Percentiles rank a stretch among this genome's conserved stretches.
Evolutionary conservation across 129 eudicot species (phyloP).

Genomic region (Cynara cardunculus): DNA sequence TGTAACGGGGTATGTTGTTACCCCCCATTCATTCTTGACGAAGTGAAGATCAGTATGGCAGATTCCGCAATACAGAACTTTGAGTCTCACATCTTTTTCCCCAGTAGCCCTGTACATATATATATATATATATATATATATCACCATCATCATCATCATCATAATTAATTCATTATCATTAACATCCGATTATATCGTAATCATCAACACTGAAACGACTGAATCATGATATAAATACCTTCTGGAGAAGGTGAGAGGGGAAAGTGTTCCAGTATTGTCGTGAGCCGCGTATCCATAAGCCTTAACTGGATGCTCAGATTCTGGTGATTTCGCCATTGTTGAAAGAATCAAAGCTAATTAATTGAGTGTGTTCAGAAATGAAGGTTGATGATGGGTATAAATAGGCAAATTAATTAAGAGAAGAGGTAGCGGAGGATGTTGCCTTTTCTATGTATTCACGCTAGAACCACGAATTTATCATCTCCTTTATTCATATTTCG

Average conservation of each 20-base stretch:
- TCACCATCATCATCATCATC: not conserved
- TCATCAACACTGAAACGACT: too few species aligned
- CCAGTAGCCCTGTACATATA: conserved; percentile 42
- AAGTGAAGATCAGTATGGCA: conserved; percentile 59
- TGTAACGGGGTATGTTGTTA: conserved; percentile 39
- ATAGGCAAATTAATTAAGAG: not conserved
- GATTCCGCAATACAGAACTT: conserved; percentile 60
- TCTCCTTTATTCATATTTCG: too few species aligned
- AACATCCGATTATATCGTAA: not conserved
- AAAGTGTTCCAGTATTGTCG: conserved; percentile 42
- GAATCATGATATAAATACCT: conserved; percentile 28
- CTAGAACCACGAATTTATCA: too few species aligned
- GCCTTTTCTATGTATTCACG: too few species aligned
- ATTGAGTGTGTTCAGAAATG: too few species aligned
- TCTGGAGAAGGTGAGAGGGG: conserved; percentile 55
- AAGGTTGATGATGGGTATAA: not conserved
- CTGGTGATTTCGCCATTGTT: conserved; percentile 17
- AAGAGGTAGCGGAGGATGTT: too few species aligned
- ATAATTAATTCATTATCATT: too few species aligned
- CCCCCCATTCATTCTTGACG: conserved; percentile 52
- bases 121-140: too few species aligned
- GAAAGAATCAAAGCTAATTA: too few species aligned
- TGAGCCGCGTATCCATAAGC: conserved; percentile 56
- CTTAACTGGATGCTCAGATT: conserved; percentile 47
- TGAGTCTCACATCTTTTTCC: conserved; percentile 56